Conservation (phyloP, 371 early-diverging fungal species). For the Gilbertella persicaria region DNA sequence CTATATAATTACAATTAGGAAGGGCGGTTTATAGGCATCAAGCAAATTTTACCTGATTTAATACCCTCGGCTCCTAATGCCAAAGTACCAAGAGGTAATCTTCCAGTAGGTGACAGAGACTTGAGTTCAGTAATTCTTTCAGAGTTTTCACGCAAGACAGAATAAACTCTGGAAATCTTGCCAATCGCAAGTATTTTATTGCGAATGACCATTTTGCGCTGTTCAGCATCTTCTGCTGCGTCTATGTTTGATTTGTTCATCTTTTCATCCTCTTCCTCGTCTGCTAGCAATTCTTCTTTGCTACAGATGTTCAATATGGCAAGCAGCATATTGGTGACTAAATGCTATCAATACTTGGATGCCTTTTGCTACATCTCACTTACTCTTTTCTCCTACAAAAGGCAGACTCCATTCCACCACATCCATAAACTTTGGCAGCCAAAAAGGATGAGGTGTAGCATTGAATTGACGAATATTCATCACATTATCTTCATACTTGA, state of each 20-base stretch:
- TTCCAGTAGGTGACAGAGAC: slow-evolving; percentile 75
- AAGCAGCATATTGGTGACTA: slow-evolving; percentile 93
- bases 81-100: slow-evolving; percentile 82
- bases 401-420: slow-evolving; percentile 98
- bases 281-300: slow-evolving; percentile 67
- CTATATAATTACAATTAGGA: slow-evolving; percentile 28
- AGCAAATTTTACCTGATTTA: slow-evolving; percentile 61
- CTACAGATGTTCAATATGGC: slow-evolving; percentile 90
- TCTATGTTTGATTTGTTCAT: not conserved
- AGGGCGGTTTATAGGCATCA: not conserved
- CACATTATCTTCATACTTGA: slow-evolving; percentile 95
- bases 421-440: slow-evolving; percentile 97
- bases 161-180: slow-evolving; percentile 85
- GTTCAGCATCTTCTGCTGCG: slow-evolving; percentile 31
- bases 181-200: slow-evolving; percentile 94
- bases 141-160: slow-evolving; percentile 84
- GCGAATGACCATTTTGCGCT: slow-evolving; percentile 71
- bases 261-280: slow-evolving; percentile 33
- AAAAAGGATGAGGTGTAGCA: slow-evolving; percentile 93
- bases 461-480: slow-evolving; percentile 95
- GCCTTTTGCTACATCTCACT: slow-evolving; percentile 3
- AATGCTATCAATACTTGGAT: not conserved
- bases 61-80: slow-evolving; percentile 91
- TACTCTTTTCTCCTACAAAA: slow-evolving; percentile 98
- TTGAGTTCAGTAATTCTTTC: slow-evolving; percentile 93